Base-by-base conservation (phyloP, 345 rosid species). In the Hirschfeldia incana region DNA sequence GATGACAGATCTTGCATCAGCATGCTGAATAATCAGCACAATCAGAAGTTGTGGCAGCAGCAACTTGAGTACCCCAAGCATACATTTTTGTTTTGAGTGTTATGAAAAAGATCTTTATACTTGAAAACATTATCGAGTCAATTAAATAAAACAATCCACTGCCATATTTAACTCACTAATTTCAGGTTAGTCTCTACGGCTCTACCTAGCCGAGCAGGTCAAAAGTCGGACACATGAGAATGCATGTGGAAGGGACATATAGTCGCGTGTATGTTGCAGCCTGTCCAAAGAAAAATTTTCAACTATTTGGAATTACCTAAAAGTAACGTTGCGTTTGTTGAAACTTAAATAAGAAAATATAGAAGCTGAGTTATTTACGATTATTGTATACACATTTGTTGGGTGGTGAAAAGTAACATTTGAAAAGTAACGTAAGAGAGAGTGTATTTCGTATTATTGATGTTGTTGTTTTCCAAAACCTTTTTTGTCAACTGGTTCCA, bases 1-100 rank as follows among this genome's bases (percentile, higher is more conserved):
- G 16, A 86, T 10, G 26, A 65, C 60, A 9, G 82, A 75, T 53
- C 69, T 9, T 39, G 75, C 71, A 69, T 76, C 75, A 39, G 12
- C 75, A 67, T 60, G 51, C 16, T 61, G 28, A 69, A 51, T 12
- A 49, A n/a, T n/a, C n/a, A 66, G 29, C 17, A 58, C 42, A 28
- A 58, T 4, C 29, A 58, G n/a, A 32, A 49, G 51, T 49, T 49
- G 58, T 34, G 60, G 67, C 6, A 67, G 73, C 51, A 68, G 17
- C 37, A 75, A 51, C 53, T 17, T 66, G 34, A 21, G 26, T 53
- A 75, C n/a, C 67, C 57, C 72, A 53, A 9, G 78, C 55, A 26
- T 13, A 37, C 64, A 65, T 75, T 36, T 39, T 33, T 26, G 69
- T 70, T 36, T 51, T 13, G 44, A 58, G 55, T 17, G 33, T 13